phyloP scores from a whole-genome alignment of 2,329 filamentous ascomycete species.

The Penicillium sp. region DNA sequence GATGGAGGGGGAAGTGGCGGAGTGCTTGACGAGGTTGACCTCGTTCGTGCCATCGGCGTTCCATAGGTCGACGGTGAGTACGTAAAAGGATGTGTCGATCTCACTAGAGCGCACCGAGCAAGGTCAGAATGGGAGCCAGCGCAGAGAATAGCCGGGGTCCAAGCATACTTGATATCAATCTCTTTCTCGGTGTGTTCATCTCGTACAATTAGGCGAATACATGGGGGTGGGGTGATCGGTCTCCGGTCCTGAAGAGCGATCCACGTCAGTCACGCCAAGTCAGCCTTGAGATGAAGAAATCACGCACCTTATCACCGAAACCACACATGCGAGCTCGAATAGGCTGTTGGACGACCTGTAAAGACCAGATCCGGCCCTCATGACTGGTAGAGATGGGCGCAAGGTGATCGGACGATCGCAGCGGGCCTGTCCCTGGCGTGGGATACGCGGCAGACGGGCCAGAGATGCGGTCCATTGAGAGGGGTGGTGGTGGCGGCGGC shows the following conservation, averaged over 20 bases:
- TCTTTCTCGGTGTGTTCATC: conserved; percentile 78
- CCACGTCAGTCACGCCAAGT: conserved; percentile 18
- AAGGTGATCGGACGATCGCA: conserved; percentile 44
- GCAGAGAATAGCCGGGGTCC: neutral
- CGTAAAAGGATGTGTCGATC: conserved; percentile 71
- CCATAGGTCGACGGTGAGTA: conserved; percentile 74
- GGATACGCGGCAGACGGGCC: conserved; percentile 44
- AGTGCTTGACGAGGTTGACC: conserved; percentile 72
- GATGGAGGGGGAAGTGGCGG: conserved; percentile 74
- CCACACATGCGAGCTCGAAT: conserved; percentile 96
- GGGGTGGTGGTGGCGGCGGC: conserved; percentile 44
- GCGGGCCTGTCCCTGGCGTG: conserved; percentile 42
- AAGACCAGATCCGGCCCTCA: conserved; percentile 59
- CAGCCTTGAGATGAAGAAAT: neutral
- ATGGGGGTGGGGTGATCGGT: conserved; percentile 94
- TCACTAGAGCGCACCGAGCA: conserved; percentile 58
- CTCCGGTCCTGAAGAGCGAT: conserved; percentile 73
- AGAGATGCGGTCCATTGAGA: conserved; percentile 50
- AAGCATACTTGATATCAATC: conserved; percentile 77
- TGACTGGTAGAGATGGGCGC: conserved; percentile 49
- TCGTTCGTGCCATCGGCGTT: conserved; percentile 65
- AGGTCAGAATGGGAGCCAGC: conserved; percentile 20
- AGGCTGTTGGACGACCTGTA: conserved; percentile 88
- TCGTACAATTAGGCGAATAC: conserved; percentile 80
- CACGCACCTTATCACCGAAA: conserved; percentile 89